Base-by-base conservation (phyloP, 2,329 filamentous ascomycete species). In the Exophiala dermatitidis region DNA sequence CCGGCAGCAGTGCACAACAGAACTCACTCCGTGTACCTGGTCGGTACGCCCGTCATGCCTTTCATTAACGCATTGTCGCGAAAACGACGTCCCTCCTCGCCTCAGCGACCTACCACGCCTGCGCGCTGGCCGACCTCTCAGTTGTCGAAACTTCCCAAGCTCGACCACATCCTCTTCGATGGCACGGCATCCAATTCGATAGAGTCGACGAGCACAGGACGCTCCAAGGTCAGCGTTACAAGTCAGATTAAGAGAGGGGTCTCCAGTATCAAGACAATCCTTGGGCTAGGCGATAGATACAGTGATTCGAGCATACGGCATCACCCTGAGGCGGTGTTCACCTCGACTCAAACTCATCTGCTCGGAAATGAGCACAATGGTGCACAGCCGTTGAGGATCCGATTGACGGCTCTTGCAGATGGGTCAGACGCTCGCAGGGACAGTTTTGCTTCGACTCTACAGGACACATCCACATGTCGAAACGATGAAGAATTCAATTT, bases 151-250 rank as follows among this genome's bases (percentile, higher is more conserved):
- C 50, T 48, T 10, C 45, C 52, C 28, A 52, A 50, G 19, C 43
- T 58, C 12, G 52, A 50, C 33, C 50, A 60, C 31, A 36, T 59
- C 43, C 52, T 52, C 38, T 58, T 56, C 46, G 58, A 60, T 47
- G 58, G 58, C 34, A 54, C 56, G 5, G 48, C 38, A 19, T 60
- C 56, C n/a, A 46, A 43, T 19, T 60, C 58, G 12, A 46, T 59
- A 7, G 59, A 58, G n/a, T 61, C 59, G 6, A 52, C 48, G 7
- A 57, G 56, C 36, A 57, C 56, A 28, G 52, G 51, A 29, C 48
- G 50, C 4, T 59, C 56, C 7, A 59, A 48, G 42, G 28, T 42
- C 33, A 59, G 57, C 43, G 48, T 59, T 37, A 59, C 52, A 41
- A 53, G 42, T 41, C 57, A 59, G 29, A 12, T 58, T 41, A 57